A percentile compares a stretch with the other conserved stretches of the same genome.
Conservation (phyloP, 306 rosid genomes). For the Lathyrus tuberosus region DNA sequence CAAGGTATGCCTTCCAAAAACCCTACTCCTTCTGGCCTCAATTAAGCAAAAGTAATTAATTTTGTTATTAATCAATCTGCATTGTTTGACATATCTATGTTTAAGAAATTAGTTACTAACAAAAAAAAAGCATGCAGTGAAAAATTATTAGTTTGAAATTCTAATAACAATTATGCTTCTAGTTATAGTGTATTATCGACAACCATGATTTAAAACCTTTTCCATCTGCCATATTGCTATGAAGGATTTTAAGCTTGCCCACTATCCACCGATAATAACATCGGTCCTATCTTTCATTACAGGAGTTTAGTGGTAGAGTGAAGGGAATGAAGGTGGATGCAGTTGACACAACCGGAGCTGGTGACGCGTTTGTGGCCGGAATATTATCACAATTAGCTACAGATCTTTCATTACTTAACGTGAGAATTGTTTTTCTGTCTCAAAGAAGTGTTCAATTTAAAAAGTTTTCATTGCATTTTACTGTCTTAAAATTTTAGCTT, state of each 20-base stretch:
- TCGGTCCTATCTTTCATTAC: slow-evolving; percentile 35
- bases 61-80: not conserved
- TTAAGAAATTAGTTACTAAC: not conserved
- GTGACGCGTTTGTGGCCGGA: slow-evolving; percentile 99
- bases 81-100: not conserved
- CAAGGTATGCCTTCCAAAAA: slow-evolving; percentile 58
- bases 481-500: not conserved
- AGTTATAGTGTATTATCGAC: not conserved
- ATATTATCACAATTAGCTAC: slow-evolving; percentile 71
- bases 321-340: slow-evolving; percentile 82
- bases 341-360: slow-evolving; percentile 96
- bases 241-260: not conserved
- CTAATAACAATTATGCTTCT: not conserved
- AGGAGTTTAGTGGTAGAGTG: slow-evolving; percentile 87
- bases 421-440: slow-evolving; percentile 30
- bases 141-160: not conserved
- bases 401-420: slow-evolving; percentile 87
- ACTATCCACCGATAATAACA: not conserved
- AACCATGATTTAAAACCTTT: not conserved
- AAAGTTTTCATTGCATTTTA: not conserved
- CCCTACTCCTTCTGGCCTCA: not conserved
- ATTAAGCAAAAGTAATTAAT: not conserved
- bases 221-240: not conserved
- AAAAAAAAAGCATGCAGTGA: not conserved
- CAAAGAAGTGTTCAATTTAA: not conserved